These are phyloP conservation scores for Rhodomyrtus psidioides DNA, from an alignment of 441 rosid genomes.

Conservation along the genomic window DNA sequence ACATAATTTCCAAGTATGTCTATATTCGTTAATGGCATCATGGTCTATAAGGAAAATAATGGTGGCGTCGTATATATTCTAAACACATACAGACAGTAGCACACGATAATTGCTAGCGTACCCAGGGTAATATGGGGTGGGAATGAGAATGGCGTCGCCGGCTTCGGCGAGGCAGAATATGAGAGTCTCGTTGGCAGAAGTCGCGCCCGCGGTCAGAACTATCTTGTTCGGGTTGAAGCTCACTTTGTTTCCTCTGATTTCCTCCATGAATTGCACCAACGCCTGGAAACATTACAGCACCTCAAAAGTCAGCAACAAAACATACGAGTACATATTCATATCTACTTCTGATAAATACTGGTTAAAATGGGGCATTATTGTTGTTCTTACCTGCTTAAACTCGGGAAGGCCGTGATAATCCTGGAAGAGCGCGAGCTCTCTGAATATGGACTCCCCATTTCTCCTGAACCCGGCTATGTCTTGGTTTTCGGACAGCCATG, in stretches of 20 bases:
- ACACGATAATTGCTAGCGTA: neutral
- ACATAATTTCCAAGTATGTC: neutral
- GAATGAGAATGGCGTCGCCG: constrained; percentile 64
- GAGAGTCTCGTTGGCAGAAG: constrained; percentile 57
- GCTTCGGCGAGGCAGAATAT: constrained; percentile 59
- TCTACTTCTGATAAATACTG: neutral
- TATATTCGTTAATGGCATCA: neutral
- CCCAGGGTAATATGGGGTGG: constrained; percentile 69
- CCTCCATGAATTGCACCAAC: constrained; percentile 37
- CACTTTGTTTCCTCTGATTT: constrained; percentile 42
- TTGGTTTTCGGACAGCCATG: constrained; percentile 71
- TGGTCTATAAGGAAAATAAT: neutral
- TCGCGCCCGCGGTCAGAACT: constrained; percentile 58
- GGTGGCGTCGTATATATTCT: neutral
- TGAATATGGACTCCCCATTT: constrained; percentile 69
- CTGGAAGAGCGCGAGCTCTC: constrained; percentile 93
- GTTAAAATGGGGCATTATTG: neutral
- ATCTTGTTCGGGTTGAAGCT: constrained; percentile 38
- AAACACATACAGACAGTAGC: neutral
- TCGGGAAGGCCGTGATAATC: constrained; percentile 87
- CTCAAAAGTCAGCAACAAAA: neutral
- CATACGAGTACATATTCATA: neutral
- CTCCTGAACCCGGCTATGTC: constrained; percentile 61
- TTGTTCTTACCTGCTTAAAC: constrained; percentile 55
- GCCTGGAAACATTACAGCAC: constrained; percentile 17